phyloP scores from a whole-genome alignment of 371 early-diverging fungal species.

The Mortierella sp. region DNA sequence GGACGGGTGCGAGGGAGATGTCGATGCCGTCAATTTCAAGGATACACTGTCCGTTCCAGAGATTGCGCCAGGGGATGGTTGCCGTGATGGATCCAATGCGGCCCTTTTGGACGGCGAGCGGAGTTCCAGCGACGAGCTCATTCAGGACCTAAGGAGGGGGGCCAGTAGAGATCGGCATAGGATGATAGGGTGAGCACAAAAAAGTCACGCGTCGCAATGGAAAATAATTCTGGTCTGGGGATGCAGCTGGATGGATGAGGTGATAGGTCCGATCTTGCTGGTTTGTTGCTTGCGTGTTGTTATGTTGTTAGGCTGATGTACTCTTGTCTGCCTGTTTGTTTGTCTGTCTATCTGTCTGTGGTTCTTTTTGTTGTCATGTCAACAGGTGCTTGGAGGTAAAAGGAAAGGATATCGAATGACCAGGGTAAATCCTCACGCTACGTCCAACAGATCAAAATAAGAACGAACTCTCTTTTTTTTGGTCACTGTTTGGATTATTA shows the following conservation, averaged over 20 bases:
- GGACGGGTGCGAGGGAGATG: conserved; percentile 68
- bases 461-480: background rate
- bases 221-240: background rate
- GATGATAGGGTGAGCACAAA: conserved; percentile 7
- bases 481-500: too few species aligned
- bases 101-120: conserved; percentile 79
- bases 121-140: conserved; percentile 76
- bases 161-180: conserved; percentile 5
- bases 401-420: background rate
- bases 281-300: too few species aligned
- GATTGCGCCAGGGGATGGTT: conserved; percentile 86
- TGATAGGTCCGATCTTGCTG: background rate
- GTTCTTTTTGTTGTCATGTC: background rate
- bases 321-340: background rate
- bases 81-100: conserved; percentile 79
- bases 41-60: conserved; percentile 83
- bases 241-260: background rate
- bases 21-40: conserved; percentile 82
- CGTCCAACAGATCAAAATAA: background rate
- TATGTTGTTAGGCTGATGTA: background rate
- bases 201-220: conserved; percentile 9
- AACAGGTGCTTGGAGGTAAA: background rate
- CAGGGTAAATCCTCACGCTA: background rate
- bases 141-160: conserved; percentile 72
- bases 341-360: background rate